phyloP scores from a whole-genome alignment of 306 rosid genomes.

The Fagus sylvatica region DNA sequence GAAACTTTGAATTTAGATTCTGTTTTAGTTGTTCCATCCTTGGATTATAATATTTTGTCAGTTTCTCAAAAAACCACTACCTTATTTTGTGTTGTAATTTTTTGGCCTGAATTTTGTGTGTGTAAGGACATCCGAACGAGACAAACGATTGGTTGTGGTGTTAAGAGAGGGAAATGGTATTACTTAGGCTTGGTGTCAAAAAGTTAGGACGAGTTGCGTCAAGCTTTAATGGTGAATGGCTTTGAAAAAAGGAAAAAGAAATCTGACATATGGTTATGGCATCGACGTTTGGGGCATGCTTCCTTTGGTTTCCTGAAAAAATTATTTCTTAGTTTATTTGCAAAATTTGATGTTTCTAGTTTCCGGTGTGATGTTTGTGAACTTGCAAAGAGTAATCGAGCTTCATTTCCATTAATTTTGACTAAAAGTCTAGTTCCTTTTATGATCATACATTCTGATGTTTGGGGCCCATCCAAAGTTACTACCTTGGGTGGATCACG shows the following conservation, averaged over 20 bases:
- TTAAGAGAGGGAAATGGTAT: too few relatives aligned
- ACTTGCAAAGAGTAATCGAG: too few relatives aligned
- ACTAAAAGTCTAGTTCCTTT: too few relatives aligned
- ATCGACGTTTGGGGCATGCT: too few relatives aligned
- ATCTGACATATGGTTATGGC: not conserved
- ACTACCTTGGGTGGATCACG: too few relatives aligned
- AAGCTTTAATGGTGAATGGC: constrained; percentile 1
- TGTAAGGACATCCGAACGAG: constrained; percentile 10
- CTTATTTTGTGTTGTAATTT: constrained; percentile 13
- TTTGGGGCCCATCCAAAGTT: too few relatives aligned
- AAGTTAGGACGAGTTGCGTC: not conserved
- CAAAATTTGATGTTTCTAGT: too few relatives aligned
- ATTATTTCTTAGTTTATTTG: too few relatives aligned
- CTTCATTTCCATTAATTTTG: too few relatives aligned
- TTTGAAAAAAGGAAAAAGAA: not conserved
- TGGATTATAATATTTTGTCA: not conserved
- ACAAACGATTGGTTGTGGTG: not conserved
- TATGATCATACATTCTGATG: too few relatives aligned
- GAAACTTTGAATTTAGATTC: not conserved
- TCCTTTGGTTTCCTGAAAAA: too few relatives aligned
- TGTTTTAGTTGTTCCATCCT: not conserved
- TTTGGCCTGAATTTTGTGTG: not conserved
- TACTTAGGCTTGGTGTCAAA: not conserved
- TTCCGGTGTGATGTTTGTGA: too few relatives aligned
- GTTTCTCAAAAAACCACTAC: not conserved